Conservation (phyloP, 108 stramenopile species). For the Skeletonema costatum region DNA sequence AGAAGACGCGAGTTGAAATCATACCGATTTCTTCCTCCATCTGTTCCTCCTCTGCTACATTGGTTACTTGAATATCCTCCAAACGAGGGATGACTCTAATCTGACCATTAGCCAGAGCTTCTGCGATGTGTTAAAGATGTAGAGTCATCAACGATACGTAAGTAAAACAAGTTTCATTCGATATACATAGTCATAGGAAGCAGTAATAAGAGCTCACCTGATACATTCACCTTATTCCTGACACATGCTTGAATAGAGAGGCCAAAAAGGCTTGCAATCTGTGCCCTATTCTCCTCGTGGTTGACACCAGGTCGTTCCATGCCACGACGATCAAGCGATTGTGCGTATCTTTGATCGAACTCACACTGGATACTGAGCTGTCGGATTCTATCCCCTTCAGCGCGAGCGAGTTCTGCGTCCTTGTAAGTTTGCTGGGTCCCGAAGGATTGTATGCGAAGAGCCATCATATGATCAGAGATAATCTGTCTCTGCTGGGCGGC, state of each 20-base stretch:
- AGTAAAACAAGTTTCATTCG: not conserved
- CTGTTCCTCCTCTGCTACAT: slow-evolving; percentile 1
- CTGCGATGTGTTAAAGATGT: not conserved
- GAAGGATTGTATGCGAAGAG: slow-evolving; percentile 27
- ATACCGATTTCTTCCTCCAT: slow-evolving; percentile 14
- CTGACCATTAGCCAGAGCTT: slow-evolving; percentile 24
- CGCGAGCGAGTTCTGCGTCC: slow-evolving; percentile 48
- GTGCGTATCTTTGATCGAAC: slow-evolving; percentile 38
- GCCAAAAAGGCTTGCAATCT: slow-evolving; percentile 39
- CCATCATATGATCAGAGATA: slow-evolving; percentile 43
- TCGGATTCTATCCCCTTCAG: slow-evolving; percentile 47
- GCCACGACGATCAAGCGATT: slow-evolving; percentile 21
- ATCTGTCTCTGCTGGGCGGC: slow-evolving; percentile 29
- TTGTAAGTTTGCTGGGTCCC: slow-evolving; percentile 33
- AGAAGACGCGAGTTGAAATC: not conserved
- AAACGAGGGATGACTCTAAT: slow-evolving; percentile 24
- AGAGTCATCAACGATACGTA: not conserved
- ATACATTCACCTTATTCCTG: slow-evolving; percentile 43
- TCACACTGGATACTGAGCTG: slow-evolving; percentile 31
- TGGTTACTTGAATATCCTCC: not conserved
- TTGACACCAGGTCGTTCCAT: slow-evolving; percentile 21
- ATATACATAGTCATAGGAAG: no score
- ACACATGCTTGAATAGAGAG: slow-evolving; percentile 36
- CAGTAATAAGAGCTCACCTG: slow-evolving; percentile 21
- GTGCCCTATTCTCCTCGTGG: slow-evolving; percentile 3